Conservation (phyloP, 768 basidiomycete genomes). For the Auricularia sp. region DNA sequence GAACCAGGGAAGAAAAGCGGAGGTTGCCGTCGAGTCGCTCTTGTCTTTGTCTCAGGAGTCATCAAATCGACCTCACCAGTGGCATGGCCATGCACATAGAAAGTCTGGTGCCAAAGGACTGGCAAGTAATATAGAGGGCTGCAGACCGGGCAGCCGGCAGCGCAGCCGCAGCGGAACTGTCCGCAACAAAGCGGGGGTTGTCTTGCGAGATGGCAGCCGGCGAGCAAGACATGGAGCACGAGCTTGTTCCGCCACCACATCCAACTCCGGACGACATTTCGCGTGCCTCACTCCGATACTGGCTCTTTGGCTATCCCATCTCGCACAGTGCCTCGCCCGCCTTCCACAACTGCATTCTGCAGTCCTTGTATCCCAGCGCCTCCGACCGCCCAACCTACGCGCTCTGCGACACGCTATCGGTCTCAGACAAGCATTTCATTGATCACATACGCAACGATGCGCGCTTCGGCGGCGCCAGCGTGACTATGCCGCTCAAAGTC, state of each 20-base stretch:
- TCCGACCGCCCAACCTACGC: constrained; percentile 23
- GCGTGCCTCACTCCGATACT: constrained; percentile 16
- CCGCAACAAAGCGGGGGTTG: no score
- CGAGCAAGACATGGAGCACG: no score
- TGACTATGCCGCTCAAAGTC: constrained; percentile 40
- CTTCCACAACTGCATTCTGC: constrained; percentile 36
- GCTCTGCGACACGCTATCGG: constrained; percentile 23
- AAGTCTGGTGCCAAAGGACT: no score
- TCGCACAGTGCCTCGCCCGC: constrained; percentile 32
- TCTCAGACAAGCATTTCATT: constrained; percentile 15
- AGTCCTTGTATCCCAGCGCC: neutral
- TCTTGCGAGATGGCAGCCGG: no score
- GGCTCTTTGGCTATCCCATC: constrained; percentile 36
- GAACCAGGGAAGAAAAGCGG: no score
- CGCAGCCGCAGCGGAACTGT: no score
- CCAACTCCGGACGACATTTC: neutral
- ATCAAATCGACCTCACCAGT: no score
- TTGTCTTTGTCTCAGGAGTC: no score
- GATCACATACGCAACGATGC: constrained; percentile 17
- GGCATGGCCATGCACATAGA: no score
- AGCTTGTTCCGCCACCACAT: neutral
- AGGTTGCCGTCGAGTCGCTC: no score
- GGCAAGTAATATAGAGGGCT: no score
- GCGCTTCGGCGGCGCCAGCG: constrained; percentile 36
- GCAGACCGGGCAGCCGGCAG: no score